phyloP scores from a whole-genome alignment of 1,284 basidiomycete genomes.

The Dichomitus squalens region DNA sequence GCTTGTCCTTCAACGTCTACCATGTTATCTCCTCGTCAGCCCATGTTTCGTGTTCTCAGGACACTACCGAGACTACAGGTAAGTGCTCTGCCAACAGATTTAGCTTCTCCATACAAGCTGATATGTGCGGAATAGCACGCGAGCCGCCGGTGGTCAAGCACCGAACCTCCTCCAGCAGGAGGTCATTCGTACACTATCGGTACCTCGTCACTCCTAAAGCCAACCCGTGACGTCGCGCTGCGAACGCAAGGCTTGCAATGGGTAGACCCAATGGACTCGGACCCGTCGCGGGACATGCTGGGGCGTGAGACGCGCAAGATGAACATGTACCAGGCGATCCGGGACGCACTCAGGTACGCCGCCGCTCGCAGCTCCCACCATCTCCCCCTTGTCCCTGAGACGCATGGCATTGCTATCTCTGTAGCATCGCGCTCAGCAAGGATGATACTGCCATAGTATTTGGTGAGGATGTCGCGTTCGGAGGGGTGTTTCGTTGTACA shows the following conservation, averaged over 20 bases:
- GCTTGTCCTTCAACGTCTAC: conserved; percentile 23
- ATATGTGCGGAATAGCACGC: conserved; percentile 3
- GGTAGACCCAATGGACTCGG: conserved; percentile 58
- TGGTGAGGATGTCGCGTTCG: conserved; percentile 93
- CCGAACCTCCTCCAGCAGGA: conserved; percentile 70
- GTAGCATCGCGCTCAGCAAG: conserved; percentile 78
- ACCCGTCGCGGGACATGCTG: conserved; percentile 50
- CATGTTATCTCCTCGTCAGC: conserved; percentile 28
- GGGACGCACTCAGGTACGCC: conserved; percentile 80
- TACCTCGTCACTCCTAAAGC: conserved; percentile 61
- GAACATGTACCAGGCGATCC: conserved; percentile 89
- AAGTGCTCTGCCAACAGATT: conserved; percentile 2
- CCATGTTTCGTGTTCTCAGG: conserved; percentile 20
- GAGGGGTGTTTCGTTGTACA: conserved; percentile 90
- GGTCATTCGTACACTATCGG: conserved; percentile 73
- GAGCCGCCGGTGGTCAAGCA: conserved; percentile 50
- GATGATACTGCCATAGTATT: conserved; percentile 90
- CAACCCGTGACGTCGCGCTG: conserved; percentile 68
- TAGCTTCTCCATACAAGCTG: not conserved
- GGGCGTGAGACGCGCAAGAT: conserved; percentile 87
- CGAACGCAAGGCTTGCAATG: conserved; percentile 74
- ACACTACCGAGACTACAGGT: conserved; percentile 17
- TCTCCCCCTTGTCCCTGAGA: conserved; percentile 6
- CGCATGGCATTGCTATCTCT: not conserved
- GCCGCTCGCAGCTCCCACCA: not conserved